A percentile compares a stretch with the other conserved stretches of the same genome.
Evolutionary conservation across 2,329 filamentous ascomycete species (phyloP).

Genomic region (Fusarium dlaminii): DNA sequence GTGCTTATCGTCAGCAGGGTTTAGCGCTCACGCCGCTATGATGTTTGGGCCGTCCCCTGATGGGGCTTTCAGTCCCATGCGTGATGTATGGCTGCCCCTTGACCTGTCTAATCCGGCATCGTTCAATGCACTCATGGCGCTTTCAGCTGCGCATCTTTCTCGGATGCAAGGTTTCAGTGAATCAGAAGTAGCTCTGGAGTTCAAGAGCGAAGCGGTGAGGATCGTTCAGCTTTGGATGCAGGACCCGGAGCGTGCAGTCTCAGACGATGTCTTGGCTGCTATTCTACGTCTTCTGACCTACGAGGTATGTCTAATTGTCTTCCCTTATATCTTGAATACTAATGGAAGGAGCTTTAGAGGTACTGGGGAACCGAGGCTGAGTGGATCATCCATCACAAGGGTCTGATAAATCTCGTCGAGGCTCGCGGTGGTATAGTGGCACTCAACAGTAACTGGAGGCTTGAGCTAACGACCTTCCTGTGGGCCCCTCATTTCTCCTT

Average conservation of each 20-base stretch:
- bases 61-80: conserved; percentile 50
- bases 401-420: neutral
- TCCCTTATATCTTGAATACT: neutral
- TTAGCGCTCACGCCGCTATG: conserved; percentile 41
- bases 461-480: conserved; percentile 6
- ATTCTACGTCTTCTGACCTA: neutral
- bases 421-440: neutral
- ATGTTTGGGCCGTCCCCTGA: conserved; percentile 40
- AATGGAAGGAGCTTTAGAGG: neutral
- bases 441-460: conserved; percentile 7
- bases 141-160: conserved; percentile 51
- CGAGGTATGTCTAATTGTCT: neutral
- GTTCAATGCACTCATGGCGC: conserved; percentile 53
- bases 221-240: conserved; percentile 48
- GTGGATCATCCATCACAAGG: conserved; percentile 7
- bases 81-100: conserved; percentile 52
- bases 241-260: conserved; percentile 43
- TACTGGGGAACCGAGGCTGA: conserved; percentile 9
- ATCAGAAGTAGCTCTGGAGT: conserved; percentile 43
- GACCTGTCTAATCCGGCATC: conserved; percentile 53
- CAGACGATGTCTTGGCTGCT: conserved; percentile 41
- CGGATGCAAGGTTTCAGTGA: conserved; percentile 44
- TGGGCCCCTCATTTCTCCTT: neutral
- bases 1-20: neutral
- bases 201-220: conserved; percentile 49